phyloP scores from a whole-genome alignment of 768 basidiomycete genomes.

The Mycena galericulata region DNA sequence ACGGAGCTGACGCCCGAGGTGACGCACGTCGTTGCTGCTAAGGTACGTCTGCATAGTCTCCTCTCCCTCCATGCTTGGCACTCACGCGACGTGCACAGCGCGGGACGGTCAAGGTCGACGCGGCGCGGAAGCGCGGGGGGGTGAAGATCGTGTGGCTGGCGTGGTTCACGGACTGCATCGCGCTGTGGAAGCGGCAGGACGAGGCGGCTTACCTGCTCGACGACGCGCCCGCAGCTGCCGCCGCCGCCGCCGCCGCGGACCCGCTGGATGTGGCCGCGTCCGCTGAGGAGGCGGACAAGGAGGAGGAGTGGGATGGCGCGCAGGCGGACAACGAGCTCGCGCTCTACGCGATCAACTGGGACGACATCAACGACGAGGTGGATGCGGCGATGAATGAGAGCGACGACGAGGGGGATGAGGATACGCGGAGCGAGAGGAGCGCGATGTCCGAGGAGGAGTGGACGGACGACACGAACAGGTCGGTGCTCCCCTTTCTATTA shows the following conservation, averaged over 20 bases:
- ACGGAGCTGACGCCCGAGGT: slow-evolving; percentile 73
- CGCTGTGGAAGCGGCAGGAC: slow-evolving; percentile 87
- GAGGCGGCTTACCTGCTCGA: slow-evolving; percentile 84
- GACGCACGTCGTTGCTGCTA: slow-evolving; percentile 94
- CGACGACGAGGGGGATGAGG: slow-evolving; percentile 64
- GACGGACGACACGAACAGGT: slow-evolving; percentile 63
- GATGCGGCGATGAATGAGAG: slow-evolving; percentile 89
- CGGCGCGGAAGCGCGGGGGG: slow-evolving; percentile 79
- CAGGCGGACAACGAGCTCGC: slow-evolving; percentile 51
- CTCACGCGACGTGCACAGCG: slow-evolving; percentile 57
- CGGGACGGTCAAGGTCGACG: slow-evolving; percentile 92
- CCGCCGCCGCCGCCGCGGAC: slow-evolving; percentile 65
- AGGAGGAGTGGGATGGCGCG: slow-evolving; percentile 34
- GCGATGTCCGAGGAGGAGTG: slow-evolving; percentile 66
- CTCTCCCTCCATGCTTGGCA: slow-evolving; percentile 25
- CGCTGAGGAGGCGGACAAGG: slow-evolving; percentile 45
- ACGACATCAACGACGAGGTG: slow-evolving; percentile 87
- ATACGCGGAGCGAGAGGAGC: slow-evolving; percentile 52
- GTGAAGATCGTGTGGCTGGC: slow-evolving; percentile 88
- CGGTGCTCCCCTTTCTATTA: not conserved
- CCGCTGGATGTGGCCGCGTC: slow-evolving; percentile 46
- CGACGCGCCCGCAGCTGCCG: slow-evolving; percentile 10
- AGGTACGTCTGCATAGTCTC: slow-evolving; percentile 58
- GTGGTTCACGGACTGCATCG: slow-evolving; percentile 92
- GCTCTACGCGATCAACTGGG: slow-evolving; percentile 80